phyloP scores from a whole-genome alignment of 306 rosid species.

The Pyrus pyrifolia region DNA sequence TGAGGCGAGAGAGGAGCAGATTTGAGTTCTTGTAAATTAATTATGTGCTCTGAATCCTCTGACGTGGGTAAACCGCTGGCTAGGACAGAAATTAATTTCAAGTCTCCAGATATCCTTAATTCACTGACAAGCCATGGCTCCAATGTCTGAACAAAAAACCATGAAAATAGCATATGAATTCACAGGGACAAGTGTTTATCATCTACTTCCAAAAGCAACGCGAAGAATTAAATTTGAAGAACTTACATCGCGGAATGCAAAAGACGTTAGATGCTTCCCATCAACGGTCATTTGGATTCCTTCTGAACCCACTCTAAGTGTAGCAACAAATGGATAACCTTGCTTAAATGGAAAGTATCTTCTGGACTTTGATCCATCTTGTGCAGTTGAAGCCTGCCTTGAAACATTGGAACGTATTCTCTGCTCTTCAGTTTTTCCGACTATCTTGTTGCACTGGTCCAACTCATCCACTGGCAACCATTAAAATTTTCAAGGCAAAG shows the following conservation, averaged over 20 bases:
- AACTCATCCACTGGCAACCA: constrained; percentile 79
- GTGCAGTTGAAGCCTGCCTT: constrained; percentile 34
- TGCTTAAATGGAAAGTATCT: constrained; percentile 85
- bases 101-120: constrained; percentile 72
- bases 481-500: constrained; percentile 11
- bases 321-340: constrained; percentile 92
- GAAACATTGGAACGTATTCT: constrained; percentile 43
- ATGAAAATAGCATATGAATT: constrained; percentile 24
- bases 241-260: constrained; percentile 85
- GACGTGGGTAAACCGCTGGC: constrained; percentile 96
- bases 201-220: constrained; percentile 8
- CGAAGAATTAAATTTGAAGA: background rate
- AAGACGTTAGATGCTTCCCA: constrained; percentile 92
- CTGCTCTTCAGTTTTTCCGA: constrained; percentile 57
- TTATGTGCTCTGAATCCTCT: constrained; percentile 86
- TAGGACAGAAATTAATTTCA: constrained; percentile 73
- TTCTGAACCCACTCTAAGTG: constrained; percentile 90
- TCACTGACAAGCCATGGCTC: constrained; percentile 98
- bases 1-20: constrained; percentile 46
- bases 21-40: constrained; percentile 65
- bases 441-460: constrained; percentile 93
- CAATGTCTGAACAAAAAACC: constrained; percentile 60
- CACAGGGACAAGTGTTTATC: constrained; percentile 12
- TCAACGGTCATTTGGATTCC: constrained; percentile 99
- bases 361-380: constrained; percentile 47